Percentiles rank a stretch among this genome's conserved stretches.
Evolutionary conservation across 495 filamentous ascomycete species (phyloP).

Genomic region (Neurospora cerealis): DNA sequence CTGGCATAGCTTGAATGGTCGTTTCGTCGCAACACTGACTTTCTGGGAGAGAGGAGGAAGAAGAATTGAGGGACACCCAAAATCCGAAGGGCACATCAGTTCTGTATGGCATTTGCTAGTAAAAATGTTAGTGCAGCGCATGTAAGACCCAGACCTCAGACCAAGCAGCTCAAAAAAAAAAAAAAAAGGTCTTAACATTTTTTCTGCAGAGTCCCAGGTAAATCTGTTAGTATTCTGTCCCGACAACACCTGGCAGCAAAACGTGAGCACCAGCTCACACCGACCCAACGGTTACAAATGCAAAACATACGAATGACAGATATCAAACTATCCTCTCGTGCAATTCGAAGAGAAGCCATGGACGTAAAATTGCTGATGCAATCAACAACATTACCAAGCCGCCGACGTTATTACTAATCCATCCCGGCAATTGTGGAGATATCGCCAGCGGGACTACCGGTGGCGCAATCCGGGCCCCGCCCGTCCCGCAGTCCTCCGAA

Average conservation of each 20-base stretch:
- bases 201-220: rapidly evolving
- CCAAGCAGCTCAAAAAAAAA: neutral
- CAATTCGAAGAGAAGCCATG: neutral
- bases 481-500: neutral
- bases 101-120: neutral
- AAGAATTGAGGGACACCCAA: neutral
- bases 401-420: neutral
- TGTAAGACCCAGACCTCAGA: neutral
- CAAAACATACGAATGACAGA: neutral
- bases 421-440: neutral
- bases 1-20: neutral
- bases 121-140: neutral
- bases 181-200: neutral
- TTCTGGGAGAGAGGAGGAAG: neutral
- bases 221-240: neutral
- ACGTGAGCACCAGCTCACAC: neutral
- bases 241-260: neutral
- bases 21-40: neutral
- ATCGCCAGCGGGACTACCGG: neutral
- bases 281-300: neutral
- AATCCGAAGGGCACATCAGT: neutral
- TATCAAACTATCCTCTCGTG: neutral
- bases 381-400: neutral
- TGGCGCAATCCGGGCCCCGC: neutral
- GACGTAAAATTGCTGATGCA: neutral